Evolutionary conservation across 2,329 filamentous ascomycete genomes (phyloP).

Genomic region (Diaporthe eres): DNA sequence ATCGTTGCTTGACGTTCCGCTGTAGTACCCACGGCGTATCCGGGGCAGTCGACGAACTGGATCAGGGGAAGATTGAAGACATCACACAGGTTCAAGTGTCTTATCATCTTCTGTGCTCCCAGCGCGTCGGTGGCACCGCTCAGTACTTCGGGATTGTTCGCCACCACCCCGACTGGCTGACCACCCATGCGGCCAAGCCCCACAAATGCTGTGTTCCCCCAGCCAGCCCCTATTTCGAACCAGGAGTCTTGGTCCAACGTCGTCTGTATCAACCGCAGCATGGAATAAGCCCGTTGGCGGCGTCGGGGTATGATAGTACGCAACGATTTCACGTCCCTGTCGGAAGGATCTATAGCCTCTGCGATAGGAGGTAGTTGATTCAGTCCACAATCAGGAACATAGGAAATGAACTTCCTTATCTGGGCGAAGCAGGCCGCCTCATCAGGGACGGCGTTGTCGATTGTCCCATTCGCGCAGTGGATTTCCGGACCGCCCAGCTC

Average conservation of each 20-base stretch:
- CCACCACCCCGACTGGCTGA: constrained; percentile 70
- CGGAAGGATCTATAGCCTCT: constrained; percentile 61
- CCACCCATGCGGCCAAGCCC: constrained; percentile 72
- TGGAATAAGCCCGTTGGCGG: constrained; percentile 72
- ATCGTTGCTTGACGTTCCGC: constrained; percentile 75
- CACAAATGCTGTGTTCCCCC: constrained; percentile 73
- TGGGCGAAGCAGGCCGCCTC: constrained; percentile 75
- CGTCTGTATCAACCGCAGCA: constrained; percentile 68
- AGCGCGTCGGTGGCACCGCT: constrained; percentile 72
- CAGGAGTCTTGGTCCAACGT: constrained; percentile 70
- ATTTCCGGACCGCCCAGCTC: constrained; percentile 73
- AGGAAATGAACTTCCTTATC: constrained; percentile 68
- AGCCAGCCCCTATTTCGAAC: constrained; percentile 75
- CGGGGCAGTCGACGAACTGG: constrained; percentile 64
- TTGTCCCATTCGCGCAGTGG: constrained; percentile 76
- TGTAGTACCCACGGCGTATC: constrained; percentile 69
- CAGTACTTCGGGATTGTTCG: constrained; percentile 72
- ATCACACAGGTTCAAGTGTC: constrained; percentile 74
- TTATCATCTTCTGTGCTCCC: constrained; percentile 72
- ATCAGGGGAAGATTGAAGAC: constrained; percentile 75
- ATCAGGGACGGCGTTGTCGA: constrained; percentile 73
- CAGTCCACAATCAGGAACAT: constrained; percentile 69
- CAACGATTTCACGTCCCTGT: constrained; percentile 63
- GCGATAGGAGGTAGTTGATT: constrained; percentile 66
- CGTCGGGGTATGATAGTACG: constrained; percentile 70